Conservation (phyloP, 2,329 filamentous ascomycete genomes). For the Bipolaris victoriae region DNA sequence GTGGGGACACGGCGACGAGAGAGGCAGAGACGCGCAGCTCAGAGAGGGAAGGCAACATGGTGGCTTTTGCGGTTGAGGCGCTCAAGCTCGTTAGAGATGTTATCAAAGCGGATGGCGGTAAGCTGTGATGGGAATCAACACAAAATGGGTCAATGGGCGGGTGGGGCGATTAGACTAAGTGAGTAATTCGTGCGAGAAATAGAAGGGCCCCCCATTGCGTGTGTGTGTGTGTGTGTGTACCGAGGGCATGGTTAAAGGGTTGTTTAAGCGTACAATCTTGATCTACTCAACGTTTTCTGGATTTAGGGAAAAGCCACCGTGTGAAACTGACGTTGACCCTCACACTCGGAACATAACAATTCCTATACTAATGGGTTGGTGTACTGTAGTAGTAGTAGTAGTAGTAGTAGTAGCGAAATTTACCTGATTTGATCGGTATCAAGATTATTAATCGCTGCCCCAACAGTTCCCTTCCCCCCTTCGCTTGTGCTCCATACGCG, state of each 20-base stretch:
- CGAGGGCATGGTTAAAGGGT: background rate
- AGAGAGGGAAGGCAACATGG: constrained; percentile 67
- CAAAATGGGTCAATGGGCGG: too few relatives aligned
- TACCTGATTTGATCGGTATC: too few relatives aligned
- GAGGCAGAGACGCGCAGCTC: constrained; percentile 64
- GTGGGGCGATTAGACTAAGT: background rate
- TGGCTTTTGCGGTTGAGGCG: constrained; percentile 64
- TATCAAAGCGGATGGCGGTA: constrained; percentile 53
- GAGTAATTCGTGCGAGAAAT: background rate
- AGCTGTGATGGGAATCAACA: constrained; percentile 35
- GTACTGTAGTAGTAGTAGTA: too few relatives aligned
- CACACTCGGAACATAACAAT: too few relatives aligned
- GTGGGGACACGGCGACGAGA: constrained; percentile 59
- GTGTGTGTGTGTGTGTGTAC: background rate
- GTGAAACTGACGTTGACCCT: too few relatives aligned
- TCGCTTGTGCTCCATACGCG: too few relatives aligned
- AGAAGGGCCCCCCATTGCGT: too few relatives aligned
- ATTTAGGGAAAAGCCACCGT: background rate
- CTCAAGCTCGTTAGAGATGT: constrained; percentile 64
- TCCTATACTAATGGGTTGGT: too few relatives aligned
- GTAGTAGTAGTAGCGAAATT: too few relatives aligned
- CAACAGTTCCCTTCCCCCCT: too few relatives aligned
- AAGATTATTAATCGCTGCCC: too few relatives aligned
- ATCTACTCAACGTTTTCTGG: background rate
- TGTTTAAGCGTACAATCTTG: background rate